Percentiles rank a stretch among this genome's conserved stretches.
Conservation (phyloP, 148 eudicot species). For the Rhododendron simsii region DNA sequence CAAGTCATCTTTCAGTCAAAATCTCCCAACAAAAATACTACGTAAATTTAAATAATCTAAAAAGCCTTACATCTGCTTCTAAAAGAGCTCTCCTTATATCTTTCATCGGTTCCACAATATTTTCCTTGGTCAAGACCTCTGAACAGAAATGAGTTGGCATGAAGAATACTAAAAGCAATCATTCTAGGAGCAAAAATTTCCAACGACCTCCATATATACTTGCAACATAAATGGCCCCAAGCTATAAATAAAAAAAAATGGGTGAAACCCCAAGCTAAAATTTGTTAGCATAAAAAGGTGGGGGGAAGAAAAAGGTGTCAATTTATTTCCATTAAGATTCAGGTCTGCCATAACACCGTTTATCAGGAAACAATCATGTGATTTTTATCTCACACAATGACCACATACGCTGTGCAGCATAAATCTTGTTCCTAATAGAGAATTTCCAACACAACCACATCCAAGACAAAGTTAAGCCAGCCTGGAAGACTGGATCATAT, state of each 20-base stretch:
- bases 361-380: not conserved
- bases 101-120: conserved; percentile 94
- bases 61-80: conserved; percentile 86
- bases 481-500: not conserved
- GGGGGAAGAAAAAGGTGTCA: not conserved
- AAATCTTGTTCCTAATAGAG: not conserved
- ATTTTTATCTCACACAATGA: not conserved
- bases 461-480: not conserved
- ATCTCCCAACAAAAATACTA: not conserved
- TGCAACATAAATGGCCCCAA: not conserved
- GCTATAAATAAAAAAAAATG: not conserved
- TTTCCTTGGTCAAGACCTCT: conserved; percentile 94
- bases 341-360: not conserved
- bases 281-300: not conserved
- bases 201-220: not conserved
- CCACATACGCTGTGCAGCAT: not conserved
- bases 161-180: conserved; percentile 3
- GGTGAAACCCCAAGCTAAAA: not conserved
- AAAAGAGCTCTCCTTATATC: conserved; percentile 94
- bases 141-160: conserved; percentile 13
- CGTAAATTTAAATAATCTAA: not conserved
- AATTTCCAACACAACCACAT: not conserved
- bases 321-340: not conserved
- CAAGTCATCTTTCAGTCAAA: not conserved
- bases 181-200: not conserved